These are phyloP conservation scores for Saccharum hybrid DNA, from an alignment of 202 grass and related monocot species.

Conservation along the genomic window DNA sequence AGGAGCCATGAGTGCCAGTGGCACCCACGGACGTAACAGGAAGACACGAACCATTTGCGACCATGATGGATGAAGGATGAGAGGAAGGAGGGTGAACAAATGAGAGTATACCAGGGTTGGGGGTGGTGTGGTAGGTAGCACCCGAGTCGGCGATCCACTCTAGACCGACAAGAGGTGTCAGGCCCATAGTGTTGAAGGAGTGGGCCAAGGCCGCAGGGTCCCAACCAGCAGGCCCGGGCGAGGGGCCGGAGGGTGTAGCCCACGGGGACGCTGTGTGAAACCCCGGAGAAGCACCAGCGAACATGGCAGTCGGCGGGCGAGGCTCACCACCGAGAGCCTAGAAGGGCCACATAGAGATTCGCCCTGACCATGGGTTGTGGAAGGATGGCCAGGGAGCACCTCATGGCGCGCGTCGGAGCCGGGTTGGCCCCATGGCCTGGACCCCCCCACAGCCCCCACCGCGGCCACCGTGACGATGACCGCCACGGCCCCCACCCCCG, in stretches of 20 bases:
- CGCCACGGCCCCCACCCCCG: too few relatives aligned
- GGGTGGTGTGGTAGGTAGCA: neutral
- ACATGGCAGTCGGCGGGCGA: neutral
- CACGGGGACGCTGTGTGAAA: too few relatives aligned
- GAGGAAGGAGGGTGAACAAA: neutral
- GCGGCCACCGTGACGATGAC: too few relatives aligned
- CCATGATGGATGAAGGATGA: neutral
- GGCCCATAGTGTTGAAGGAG: neutral
- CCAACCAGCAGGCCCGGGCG: neutral
- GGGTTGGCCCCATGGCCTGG: too few relatives aligned
- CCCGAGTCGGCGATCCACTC: neutral
- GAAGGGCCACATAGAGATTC: neutral
- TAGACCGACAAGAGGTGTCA: neutral
- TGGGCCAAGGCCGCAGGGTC: neutral
- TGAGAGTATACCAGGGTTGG: neutral
- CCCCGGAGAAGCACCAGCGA: too few relatives aligned
- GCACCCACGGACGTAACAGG: neutral
- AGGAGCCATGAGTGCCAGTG: neutral
- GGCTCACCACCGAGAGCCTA: neutral
- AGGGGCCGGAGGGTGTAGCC: too few relatives aligned
- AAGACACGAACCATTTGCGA: neutral
- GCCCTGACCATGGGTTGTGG: neutral
- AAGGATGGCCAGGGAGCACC: neutral
- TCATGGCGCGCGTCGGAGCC: too few relatives aligned
- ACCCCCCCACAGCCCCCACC: neutral